Evolutionary conservation across 2,329 filamentous ascomycete genomes (phyloP), one percentile per base, ranked within the genome.

Genomic region (Akanthomyces muscarius): DNA sequence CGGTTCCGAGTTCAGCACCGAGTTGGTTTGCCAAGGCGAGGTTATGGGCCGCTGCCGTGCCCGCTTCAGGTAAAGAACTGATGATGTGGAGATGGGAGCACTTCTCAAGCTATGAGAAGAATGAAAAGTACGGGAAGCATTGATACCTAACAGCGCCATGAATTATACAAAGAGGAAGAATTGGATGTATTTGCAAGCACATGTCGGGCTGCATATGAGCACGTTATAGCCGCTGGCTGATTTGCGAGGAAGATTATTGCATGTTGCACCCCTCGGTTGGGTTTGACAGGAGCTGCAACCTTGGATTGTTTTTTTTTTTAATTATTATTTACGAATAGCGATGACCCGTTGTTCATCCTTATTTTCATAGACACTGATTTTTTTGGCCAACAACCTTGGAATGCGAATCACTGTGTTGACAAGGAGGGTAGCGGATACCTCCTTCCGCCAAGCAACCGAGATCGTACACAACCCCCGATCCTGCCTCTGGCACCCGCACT

Each of bases 11-110:
- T 98, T 99, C 81, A 98, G 95, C 70, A 95, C 95, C 60, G 95
- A 98, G 80, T 82, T 99, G 45, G 94, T 98, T n/a, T 99, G 95
- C 79, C 95, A 99, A 77, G 95, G 95, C 72, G 95, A 98, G 77
- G 92, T 99, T 68, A 99, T 98, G 95, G 95, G 95, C 68, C 88
- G 94, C 67, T 98, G 94, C 85, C 89, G 93, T 67, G 91, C 94
- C 64, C 86, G 92, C 74, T 98, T 98, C 83, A 82, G 86, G 76
- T 89, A 80, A 76, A 61, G 28, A 28, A 21, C 25, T 28, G 14
- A 28, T 57, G 28, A 45, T 23, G n/a, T n/a, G 42, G 51, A 25
- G 41, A 60, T 14, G 47, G 38, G 25, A 14, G 48, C 41, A 11
- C 16, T n/a, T 41, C 56, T 60, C 8, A 23, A 52, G 50, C 14